Evolutionary conservation across 345 rosid genomes (phyloP), one percentile per base, ranked within the genome.

Genomic region (Hypericum perforatum): DNA sequence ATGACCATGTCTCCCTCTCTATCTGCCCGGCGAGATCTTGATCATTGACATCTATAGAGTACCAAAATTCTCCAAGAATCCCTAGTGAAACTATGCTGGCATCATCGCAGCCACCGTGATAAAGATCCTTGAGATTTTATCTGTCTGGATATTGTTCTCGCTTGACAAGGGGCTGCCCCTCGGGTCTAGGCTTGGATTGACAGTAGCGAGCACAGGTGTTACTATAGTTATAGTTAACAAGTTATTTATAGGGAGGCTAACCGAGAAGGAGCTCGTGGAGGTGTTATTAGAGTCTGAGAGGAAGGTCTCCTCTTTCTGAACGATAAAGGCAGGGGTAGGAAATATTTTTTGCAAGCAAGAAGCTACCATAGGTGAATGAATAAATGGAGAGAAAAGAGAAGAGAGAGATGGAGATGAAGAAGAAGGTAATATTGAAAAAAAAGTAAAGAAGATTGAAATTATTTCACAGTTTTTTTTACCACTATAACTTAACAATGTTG

Each of bases 161-260:
- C 82, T 90, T 9, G 89, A 82, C 22, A 86, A 86, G 59, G 88
- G 85, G 7, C 74, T 80, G 22, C 87, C 90, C 22, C 71, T 86
- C 11, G 87, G 84, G 14, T 78, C 85, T 16, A 91, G 97, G 0
- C 77, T 84, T 9, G 96, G 94, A 4, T 86, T 94, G 5, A 82
- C 91, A 57, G 97, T 89, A 1, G 97, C 97, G 0, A 84, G 94
- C 42, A 91, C 97, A 7, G 96, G 94, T 0, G 97, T 94, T 0
- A 90, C 95, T 3, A 85, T 86, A 3, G 89, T 84, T 1, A 91
- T 96, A 0, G 91, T 86, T 43, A 86, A 87, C 48, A 96, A 84
- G 72, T 68, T 84, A 22, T 90, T 79, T 9, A 94, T 91, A 0
- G 56, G 76, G 43, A 79, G 65, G 43, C 55, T 87, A 46, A 60